Percentiles rank a stretch among this genome's conserved stretches.
phyloP scores from a whole-genome alignment of 1,284 basidiomycete species.

The Ustanciosporium gigantosporum region DNA sequence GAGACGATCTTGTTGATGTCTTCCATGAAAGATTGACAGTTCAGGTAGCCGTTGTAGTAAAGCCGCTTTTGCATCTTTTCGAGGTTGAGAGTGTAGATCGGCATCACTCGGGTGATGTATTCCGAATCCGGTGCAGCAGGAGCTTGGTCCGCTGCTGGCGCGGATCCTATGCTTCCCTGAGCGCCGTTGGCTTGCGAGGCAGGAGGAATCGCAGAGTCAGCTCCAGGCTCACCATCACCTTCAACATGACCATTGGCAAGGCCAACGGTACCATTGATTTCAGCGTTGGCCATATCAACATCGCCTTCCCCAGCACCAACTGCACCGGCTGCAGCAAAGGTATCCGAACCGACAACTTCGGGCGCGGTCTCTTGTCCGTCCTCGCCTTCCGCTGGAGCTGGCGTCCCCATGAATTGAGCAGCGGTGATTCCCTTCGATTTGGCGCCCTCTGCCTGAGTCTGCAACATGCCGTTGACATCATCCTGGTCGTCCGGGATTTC shows the following conservation, averaged over 20 bases:
- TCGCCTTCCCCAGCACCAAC: slow-evolving; percentile 3
- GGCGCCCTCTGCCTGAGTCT: slow-evolving; percentile 25
- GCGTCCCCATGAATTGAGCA: slow-evolving; percentile 27
- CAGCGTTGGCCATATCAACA: slow-evolving; percentile 18
- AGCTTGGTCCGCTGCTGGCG: slow-evolving; percentile 1
- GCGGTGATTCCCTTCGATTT: slow-evolving; percentile 31
- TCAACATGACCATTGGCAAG: neutral
- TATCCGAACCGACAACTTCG: neutral
- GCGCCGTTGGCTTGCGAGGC: slow-evolving; percentile 15
- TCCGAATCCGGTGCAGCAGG: slow-evolving; percentile 1
- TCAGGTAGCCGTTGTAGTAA: slow-evolving; percentile 84
- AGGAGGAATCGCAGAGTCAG: slow-evolving; percentile 2
- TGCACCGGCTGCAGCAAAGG: neutral
- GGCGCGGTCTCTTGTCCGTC: neutral
- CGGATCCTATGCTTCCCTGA: neutral
- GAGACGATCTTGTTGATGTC: slow-evolving; percentile 87
- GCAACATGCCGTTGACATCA: slow-evolving; percentile 23
- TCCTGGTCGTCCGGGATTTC: slow-evolving; percentile 5
- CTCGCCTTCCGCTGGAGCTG: neutral
- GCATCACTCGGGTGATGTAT: slow-evolving; percentile 44
- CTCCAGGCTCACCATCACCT: neutral
- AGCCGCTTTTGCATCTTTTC: slow-evolving; percentile 87
- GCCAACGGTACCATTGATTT: slow-evolving; percentile 1
- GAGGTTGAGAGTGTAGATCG: slow-evolving; percentile 64
- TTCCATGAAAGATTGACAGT: slow-evolving; percentile 81